These are phyloP conservation scores for Suillus decipiens DNA, from an alignment of 768 basidiomycete species.

Conservation along the genomic window DNA sequence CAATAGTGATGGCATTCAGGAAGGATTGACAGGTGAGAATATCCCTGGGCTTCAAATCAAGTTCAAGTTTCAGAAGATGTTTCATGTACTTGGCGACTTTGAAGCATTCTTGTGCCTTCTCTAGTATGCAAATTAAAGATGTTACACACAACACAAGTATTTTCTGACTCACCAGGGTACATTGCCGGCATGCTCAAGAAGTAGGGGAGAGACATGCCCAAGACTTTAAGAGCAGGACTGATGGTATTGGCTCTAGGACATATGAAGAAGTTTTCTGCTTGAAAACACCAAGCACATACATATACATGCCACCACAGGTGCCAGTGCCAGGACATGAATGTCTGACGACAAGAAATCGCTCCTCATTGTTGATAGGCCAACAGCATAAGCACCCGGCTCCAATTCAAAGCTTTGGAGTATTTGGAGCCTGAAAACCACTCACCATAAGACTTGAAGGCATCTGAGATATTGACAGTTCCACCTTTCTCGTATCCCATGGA, in stretches of 20 bases:
- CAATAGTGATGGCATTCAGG: constrained; percentile 79
- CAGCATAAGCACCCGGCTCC: constrained; percentile 68
- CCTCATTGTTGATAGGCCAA: constrained; percentile 80
- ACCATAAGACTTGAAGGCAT: constrained; percentile 87
- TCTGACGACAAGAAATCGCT: constrained; percentile 81
- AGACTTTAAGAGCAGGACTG: constrained; percentile 80
- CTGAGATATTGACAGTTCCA: constrained; percentile 79
- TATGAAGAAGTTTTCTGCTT: background rate
- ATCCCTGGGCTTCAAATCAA: constrained; percentile 82
- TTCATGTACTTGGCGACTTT: constrained; percentile 80
- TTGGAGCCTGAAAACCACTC: constrained; percentile 6
- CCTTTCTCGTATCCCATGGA: constrained; percentile 76
- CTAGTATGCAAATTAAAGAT: constrained; percentile 35
- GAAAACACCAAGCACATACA: constrained; percentile 41
- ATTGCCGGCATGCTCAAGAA: constrained; percentile 74
- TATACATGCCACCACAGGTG: constrained; percentile 89
- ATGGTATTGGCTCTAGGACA: constrained; percentile 75
- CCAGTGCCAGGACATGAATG: constrained; percentile 86
- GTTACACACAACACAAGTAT: background rate
- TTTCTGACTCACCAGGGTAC: constrained; percentile 52
- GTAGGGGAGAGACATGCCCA: constrained; percentile 86
- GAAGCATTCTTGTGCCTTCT: constrained; percentile 81
- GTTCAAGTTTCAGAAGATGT: constrained; percentile 66
- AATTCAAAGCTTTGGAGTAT: constrained; percentile 3
- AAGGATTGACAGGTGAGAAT: constrained; percentile 72